A percentile compares a stretch with the other conserved stretches of the same genome.
These are phyloP conservation scores for Chaetothyriales sp. DNA, from an alignment of 2,329 filamentous ascomycete species.

Conservation along the genomic window DNA sequence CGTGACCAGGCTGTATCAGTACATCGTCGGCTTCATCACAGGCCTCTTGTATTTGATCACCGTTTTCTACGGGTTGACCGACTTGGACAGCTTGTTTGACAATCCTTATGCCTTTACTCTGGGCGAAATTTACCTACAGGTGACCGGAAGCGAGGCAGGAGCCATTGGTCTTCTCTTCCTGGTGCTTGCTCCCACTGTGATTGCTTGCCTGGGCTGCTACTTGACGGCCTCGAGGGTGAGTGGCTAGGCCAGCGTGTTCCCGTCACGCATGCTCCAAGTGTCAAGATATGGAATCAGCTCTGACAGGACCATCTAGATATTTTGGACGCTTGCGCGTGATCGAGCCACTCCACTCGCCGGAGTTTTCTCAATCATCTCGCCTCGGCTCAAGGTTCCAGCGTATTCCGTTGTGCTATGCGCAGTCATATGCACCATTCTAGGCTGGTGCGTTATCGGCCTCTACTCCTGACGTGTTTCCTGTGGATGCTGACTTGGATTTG, in stretches of 20 bases:
- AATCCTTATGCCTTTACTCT: constrained; percentile 42
- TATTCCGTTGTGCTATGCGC: constrained; percentile 42
- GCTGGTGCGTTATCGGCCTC: constrained; percentile 12
- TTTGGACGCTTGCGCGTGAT: constrained; percentile 50
- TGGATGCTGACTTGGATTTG: no score
- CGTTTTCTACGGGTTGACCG: constrained; percentile 41
- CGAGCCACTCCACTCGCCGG: constrained; percentile 41
- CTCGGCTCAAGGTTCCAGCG: constrained; percentile 38
- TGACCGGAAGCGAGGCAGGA: constrained; percentile 38
- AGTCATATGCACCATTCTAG: constrained; percentile 38
- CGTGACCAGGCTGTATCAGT: constrained; percentile 39
- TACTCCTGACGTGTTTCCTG: no score
- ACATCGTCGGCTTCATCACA: constrained; percentile 34
- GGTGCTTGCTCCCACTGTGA: constrained; percentile 40
- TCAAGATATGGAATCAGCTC: constrained; percentile 8
- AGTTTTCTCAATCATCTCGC: constrained; percentile 36
- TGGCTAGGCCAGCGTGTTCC: not conserved
- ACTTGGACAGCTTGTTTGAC: constrained; percentile 29
- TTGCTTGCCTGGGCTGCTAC: constrained; percentile 42
- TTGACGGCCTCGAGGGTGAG: constrained; percentile 30
- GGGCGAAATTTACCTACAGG: constrained; percentile 51
- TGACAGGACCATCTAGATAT: constrained; percentile 30
- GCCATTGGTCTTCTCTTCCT: constrained; percentile 42
- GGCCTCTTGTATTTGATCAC: constrained; percentile 38
- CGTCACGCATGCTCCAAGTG: not conserved